Evolutionary conservation across 306 rosid genomes (phyloP), one percentile per base, ranked within the genome.

Genomic region (Inga leiocalycina): DNA sequence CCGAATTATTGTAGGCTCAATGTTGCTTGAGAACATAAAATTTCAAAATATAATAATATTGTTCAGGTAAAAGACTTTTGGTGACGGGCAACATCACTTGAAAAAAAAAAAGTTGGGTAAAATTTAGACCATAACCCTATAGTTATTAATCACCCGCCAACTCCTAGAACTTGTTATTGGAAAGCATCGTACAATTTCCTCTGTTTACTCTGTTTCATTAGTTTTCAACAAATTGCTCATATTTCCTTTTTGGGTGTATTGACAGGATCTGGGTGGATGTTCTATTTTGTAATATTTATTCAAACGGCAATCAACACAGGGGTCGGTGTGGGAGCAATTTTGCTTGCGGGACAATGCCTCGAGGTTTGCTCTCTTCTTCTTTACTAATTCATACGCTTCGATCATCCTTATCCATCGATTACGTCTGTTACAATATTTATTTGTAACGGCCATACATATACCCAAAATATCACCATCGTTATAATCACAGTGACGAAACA

Each of bases 301-400:
- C 99, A 96, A 84, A 91, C 97, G 49, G 97, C 97, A 35, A 94
- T 96, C 82, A 96, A 96, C 85, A 86, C 94, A 13, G 99, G 99
- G n/a, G 88, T 96, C 54, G 93, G 97, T 78, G 86, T 96, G 20
- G 99, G 94, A 65, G 90, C 98, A 10, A 93, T 96, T 82, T 84
- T 96, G 81, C 94, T 96, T 45, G 92, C 94, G 0, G 99, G 89
- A 19, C 78, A 93, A 71, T 92, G 97, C 89, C 79, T 96, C 2
- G 46, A 96, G 97, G 99, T 93, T 85, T 75, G 32, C 6, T 73
- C 61, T 16, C 15, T 73, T 67, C 8, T 7, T 2, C 4, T 24
- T 77, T 70, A 19, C 52, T 5, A 0, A 35, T 68, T 4, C 30
- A 10, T 15, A 6, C 27, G 16, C 22, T 37, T 39, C 43, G 43